A percentile compares a stretch with the other conserved stretches of the same genome.
These are phyloP conservation scores for Cyclotella atomus DNA, from an alignment of 108 stramenopile species.

Conservation along the genomic window DNA sequence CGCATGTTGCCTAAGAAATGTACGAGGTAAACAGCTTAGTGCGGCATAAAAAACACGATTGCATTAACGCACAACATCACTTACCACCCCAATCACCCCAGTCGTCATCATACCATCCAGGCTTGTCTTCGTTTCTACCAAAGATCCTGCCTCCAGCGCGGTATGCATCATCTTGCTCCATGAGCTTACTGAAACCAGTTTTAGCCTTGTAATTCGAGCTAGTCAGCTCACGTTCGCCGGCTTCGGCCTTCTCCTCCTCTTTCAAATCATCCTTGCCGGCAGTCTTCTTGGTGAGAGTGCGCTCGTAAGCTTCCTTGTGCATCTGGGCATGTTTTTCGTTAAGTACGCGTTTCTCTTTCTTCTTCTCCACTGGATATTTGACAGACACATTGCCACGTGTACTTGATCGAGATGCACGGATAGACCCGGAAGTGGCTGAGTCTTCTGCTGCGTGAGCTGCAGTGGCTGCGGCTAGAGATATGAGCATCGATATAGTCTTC, in stretches of 20 bases:
- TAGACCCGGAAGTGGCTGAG: not conserved
- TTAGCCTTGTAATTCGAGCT: not conserved
- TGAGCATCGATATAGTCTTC: not conserved
- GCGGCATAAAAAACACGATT: too few species aligned
- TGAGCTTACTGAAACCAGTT: conserved; percentile 13
- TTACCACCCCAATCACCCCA: not conserved
- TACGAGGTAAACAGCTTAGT: too few species aligned
- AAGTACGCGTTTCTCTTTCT: not conserved
- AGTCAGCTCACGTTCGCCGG: not conserved
- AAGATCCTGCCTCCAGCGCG: not conserved
- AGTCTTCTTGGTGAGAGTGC: not conserved
- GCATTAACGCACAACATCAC: not conserved
- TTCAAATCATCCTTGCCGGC: not conserved
- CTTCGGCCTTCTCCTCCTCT: not conserved
- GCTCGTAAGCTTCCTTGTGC: not conserved
- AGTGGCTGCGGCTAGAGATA: not conserved
- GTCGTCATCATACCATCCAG: not conserved
- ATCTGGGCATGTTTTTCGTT: not conserved
- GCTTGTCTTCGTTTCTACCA: not conserved
- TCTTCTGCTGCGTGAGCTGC: not conserved
- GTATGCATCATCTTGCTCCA: conserved; percentile 9
- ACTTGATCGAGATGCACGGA: not conserved
- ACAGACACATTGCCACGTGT: not conserved
- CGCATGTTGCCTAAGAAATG: not conserved
- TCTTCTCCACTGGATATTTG: not conserved